Evolutionary conservation across 75 land plant genomes (phyloP), one percentile per base, ranked within the genome.

Genomic region (Cunninghamia lanceolata): DNA sequence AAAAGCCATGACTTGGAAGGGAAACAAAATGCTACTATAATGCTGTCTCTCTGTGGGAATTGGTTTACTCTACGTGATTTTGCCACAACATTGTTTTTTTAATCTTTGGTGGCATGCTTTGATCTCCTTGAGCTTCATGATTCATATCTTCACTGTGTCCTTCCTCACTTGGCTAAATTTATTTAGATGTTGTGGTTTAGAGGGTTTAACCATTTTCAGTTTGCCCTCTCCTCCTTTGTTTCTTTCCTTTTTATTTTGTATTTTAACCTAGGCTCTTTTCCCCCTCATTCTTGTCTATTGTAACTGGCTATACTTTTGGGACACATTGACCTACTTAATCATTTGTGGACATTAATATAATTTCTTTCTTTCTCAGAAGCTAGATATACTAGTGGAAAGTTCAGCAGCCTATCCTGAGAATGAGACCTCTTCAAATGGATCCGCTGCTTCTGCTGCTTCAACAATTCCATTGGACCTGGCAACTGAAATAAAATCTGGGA

Each of bases 401-500:
- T 52, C 88, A 52, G 59, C 90, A 50, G 19, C 85, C 4, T 32
- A 78, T 54, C 81, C 66, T 9, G 92, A 89, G n/a, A 84, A 47
- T 74, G 92, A 88, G 40, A 82, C 46, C 30, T 42, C 79, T 21
- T 30, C 21, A 39, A 89, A 87, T 66, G 92, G 87, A 8, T 85
- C 88, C 19, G 39, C 87, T 50, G 19, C 88, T 25, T 83, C 86
- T 56, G 84, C 40, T 40, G 38, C 75, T 88, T 46, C 88, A 2
- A 90, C 90, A 53, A 85, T 85, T 74, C 73, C 77, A 75, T 75
- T 85, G 52, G 94, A 91, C 38, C 74, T 86, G 75, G 50, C 82
- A 38, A 47, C 28, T 83, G 90, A 93, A 83, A 45, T 83, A 34
- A 92, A 85, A 85, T 87, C 85, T 82, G 88, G 91, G 70, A 56